Conservation (phyloP, 139 green algal genomes). For the Ulvella scutata region DNA sequence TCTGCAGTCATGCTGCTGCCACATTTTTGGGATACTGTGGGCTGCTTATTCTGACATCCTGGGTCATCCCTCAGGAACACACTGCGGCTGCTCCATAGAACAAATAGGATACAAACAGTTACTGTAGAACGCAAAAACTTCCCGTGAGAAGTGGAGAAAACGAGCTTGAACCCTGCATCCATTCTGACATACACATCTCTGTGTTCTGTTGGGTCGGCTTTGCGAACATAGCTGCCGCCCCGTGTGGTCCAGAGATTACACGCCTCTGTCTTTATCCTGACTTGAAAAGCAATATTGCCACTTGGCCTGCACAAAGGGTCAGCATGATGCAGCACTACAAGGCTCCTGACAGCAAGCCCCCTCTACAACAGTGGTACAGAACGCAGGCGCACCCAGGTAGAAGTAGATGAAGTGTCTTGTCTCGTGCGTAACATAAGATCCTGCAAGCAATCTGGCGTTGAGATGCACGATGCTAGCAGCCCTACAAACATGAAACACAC, state of each 20-base stretch:
- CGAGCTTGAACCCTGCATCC: too few relatives aligned
- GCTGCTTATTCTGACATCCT: too few relatives aligned
- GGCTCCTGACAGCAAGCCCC: neutral
- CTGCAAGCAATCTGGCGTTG: constrained; percentile 29
- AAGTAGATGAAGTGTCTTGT: constrained; percentile 99
- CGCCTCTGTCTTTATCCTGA: constrained; percentile 54
- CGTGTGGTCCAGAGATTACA: neutral
- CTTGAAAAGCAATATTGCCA: constrained; percentile 91
- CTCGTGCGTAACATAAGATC: constrained; percentile 96
- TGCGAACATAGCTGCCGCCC: too few relatives aligned
- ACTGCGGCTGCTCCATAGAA: too few relatives aligned
- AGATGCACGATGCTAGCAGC: neutral
- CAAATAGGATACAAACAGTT: too few relatives aligned
- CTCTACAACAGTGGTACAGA: neutral
- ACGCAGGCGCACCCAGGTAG: constrained; percentile 60
- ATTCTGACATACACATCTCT: too few relatives aligned
- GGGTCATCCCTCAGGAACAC: too few relatives aligned
- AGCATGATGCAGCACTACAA: neutral
- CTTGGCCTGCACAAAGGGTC: constrained; percentile 24
- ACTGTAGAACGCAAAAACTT: too few relatives aligned
- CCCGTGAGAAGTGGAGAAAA: too few relatives aligned
- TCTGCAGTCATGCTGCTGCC: too few relatives aligned
- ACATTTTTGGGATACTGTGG: too few relatives aligned
- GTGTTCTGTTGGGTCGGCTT: too few relatives aligned
- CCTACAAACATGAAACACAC: neutral